These are phyloP conservation scores for Pseudogymnoascus sp. DNA, from an alignment of 2,329 filamentous ascomycete species.

Conservation along the genomic window DNA sequence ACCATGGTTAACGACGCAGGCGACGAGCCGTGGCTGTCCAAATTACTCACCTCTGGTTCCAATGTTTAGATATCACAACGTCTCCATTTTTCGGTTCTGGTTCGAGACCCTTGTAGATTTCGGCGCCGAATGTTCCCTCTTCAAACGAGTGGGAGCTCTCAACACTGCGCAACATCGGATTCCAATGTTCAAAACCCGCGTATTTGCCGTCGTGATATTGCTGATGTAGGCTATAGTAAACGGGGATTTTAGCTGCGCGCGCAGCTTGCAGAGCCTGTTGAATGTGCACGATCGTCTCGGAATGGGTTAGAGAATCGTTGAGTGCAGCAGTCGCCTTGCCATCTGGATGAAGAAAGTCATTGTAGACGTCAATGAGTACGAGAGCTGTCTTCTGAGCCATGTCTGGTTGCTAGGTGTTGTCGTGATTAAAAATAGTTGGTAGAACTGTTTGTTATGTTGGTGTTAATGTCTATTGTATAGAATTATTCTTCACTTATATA, in stretches of 20 bases:
- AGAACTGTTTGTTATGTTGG: background rate
- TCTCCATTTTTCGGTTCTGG: conserved; percentile 25
- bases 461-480: background rate
- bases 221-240: conserved; percentile 33
- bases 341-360: conserved; percentile 24
- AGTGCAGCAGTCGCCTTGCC: conserved; percentile 23
- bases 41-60: conserved; percentile 25
- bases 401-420: background rate
- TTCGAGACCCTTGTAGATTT: conserved; percentile 27
- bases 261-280: conserved; percentile 22
- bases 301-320: conserved; percentile 24
- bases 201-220: conserved; percentile 20
- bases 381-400: conserved; percentile 19
- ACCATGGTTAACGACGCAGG: background rate
- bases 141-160: conserved; percentile 23
- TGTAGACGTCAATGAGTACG: conserved; percentile 24
- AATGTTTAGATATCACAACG: conserved; percentile 29
- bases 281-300: conserved; percentile 23
- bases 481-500: background rate
- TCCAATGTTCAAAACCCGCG: conserved; percentile 27
- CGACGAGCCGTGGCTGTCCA: background rate
- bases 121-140: conserved; percentile 25
- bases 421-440: background rate
- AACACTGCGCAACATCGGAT: conserved; percentile 15
- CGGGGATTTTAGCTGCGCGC: conserved; percentile 23